These are phyloP conservation scores for Basidiobolus meristosporus DNA, from an alignment of 371 early-diverging fungal species.

Conservation along the genomic window DNA sequence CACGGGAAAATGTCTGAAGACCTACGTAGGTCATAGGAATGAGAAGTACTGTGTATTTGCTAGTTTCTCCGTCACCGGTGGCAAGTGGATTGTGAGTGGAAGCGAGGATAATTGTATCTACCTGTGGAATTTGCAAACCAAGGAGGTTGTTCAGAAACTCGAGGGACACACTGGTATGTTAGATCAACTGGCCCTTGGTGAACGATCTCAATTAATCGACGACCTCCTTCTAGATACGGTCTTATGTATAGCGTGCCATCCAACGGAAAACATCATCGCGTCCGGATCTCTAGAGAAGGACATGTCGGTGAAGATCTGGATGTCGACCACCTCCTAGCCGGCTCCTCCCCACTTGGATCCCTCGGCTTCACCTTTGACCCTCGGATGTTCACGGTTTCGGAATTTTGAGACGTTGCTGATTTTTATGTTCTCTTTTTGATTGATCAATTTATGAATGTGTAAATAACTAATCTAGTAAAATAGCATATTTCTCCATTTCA, in stretches of 20 bases:
- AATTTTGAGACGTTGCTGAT: no score
- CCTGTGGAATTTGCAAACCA: constrained; percentile 91
- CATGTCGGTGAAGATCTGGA: constrained; percentile 77
- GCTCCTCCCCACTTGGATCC: no score
- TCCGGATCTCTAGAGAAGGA: constrained; percentile 85
- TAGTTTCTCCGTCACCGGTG: constrained; percentile 80
- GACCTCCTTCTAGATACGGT: constrained; percentile 50
- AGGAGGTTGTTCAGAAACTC: constrained; percentile 80
- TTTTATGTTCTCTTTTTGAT: no score
- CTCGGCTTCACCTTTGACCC: no score
- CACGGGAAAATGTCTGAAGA: constrained; percentile 82
- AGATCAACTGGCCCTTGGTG: background rate
- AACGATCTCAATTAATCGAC: background rate
- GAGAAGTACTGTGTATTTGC: constrained; percentile 82
- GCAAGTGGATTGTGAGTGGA: constrained; percentile 92
- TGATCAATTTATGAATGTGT: no score
- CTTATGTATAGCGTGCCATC: constrained; percentile 86
- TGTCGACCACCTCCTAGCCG: constrained; percentile 7
- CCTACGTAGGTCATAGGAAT: constrained; percentile 83
- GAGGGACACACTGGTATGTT: constrained; percentile 75
- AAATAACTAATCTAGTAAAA: no score
- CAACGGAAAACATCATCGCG: constrained; percentile 83
- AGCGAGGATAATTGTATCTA: constrained; percentile 84
- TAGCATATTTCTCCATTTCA: no score
- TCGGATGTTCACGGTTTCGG: no score